phyloP scores from a whole-genome alignment of 768 basidiomycete genomes.

The Exsudoporus frostii region DNA sequence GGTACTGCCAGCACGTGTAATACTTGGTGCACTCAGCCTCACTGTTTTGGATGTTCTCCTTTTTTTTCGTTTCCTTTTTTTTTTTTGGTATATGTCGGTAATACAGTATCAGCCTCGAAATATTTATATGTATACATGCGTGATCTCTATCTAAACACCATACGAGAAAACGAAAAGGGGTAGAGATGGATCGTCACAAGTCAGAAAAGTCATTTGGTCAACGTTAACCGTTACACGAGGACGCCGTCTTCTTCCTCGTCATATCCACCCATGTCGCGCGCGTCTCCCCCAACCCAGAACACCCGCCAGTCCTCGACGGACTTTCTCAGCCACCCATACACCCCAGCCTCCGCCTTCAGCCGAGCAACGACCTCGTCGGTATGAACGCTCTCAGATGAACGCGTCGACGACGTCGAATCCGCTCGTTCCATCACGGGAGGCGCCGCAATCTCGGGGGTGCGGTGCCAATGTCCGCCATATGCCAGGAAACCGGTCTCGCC shows the following conservation, averaged over 20 bases:
- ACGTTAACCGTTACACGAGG: slow-evolving; percentile 24
- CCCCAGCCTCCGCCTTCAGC: slow-evolving; percentile 55
- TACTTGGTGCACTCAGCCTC: slow-evolving; percentile 18
- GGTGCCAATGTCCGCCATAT: slow-evolving; percentile 49
- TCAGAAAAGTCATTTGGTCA: background rate
- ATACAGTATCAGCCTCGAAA: slow-evolving; percentile 15
- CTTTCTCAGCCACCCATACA: slow-evolving; percentile 78
- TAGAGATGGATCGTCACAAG: background rate
- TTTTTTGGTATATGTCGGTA: slow-evolving; percentile 16
- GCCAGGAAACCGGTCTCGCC: slow-evolving; percentile 54
- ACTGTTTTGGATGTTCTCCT: slow-evolving; percentile 18
- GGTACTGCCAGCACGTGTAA: slow-evolving; percentile 28
- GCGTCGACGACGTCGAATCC: slow-evolving; percentile 41
- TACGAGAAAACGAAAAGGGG: background rate
- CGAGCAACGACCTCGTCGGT: slow-evolving; percentile 47
- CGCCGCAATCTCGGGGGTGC: slow-evolving; percentile 23
- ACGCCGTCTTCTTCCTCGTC: slow-evolving; percentile 31
- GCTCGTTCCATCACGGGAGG: slow-evolving; percentile 41
- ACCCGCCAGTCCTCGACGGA: slow-evolving; percentile 74
- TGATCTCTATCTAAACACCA: slow-evolving; percentile 1
- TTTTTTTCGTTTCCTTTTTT: background rate
- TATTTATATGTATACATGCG: slow-evolving; percentile 24
- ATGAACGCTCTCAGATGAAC: slow-evolving; percentile 50
- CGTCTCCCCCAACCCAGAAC: slow-evolving; percentile 74
- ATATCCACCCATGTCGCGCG: slow-evolving; percentile 24